Conservation (phyloP, 192 early-diverging fungal species). For the Phycomyces blakesleeanus region DNA sequence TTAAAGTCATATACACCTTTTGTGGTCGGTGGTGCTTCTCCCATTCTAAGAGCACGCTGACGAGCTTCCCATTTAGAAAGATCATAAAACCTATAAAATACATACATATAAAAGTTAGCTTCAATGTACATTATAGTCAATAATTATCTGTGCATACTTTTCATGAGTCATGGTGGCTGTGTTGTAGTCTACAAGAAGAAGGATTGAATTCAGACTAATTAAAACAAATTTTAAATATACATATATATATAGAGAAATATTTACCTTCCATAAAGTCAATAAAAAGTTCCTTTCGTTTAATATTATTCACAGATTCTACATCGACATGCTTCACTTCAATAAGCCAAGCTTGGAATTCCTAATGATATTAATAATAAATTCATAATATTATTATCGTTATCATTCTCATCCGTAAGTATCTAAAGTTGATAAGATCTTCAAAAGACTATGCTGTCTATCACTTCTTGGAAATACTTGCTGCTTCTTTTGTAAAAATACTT, state of each 20-base stretch:
- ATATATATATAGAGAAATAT: background rate
- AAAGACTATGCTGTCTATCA: no score
- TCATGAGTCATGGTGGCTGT: conserved; percentile 61
- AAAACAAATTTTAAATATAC: no score
- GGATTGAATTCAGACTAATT: no score
- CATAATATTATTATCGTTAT: no score
- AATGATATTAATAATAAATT: background rate
- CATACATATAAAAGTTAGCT: no score
- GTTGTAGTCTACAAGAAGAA: conserved; percentile 42
- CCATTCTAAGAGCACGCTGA: conserved; percentile 45
- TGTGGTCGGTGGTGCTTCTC: conserved; percentile 24
- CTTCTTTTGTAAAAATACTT: conserved; percentile 39
- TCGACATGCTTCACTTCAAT: conserved; percentile 48
- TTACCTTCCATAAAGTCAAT: conserved; percentile 53
- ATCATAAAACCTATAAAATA: conserved; percentile 51
- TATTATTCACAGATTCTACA: conserved; percentile 44
- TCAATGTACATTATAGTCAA: no score
- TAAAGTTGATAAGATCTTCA: no score
- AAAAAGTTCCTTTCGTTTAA: conserved; percentile 50
- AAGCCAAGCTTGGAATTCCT: conserved; percentile 57
- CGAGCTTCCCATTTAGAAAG: conserved; percentile 48
- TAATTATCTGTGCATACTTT: conserved; percentile 30
- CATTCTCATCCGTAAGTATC: no score
- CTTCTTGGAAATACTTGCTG: conserved; percentile 22
- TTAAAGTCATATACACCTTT: conserved; percentile 34